Evolutionary conservation across 2,329 filamentous ascomycete species (phyloP).

Genomic region (Fusarium sp.): DNA sequence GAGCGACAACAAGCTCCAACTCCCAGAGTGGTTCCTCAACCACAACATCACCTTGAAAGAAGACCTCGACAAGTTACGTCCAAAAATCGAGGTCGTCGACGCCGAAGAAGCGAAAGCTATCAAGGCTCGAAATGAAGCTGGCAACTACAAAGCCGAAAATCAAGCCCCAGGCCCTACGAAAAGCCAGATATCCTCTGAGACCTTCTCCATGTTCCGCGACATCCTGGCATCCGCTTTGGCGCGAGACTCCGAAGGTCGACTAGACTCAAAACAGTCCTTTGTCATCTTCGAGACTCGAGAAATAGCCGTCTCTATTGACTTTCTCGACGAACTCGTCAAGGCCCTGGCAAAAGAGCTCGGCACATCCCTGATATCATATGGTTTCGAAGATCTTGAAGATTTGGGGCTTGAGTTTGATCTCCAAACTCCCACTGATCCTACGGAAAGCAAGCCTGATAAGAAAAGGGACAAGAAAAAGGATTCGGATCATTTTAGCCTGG

Average conservation of each 20-base stretch:
- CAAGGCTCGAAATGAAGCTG: too few relatives aligned
- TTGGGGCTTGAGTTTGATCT: background rate
- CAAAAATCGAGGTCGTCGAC: background rate
- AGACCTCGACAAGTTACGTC: background rate
- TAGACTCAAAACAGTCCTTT: background rate
- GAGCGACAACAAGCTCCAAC: background rate
- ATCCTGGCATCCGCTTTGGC: background rate
- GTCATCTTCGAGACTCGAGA: background rate
- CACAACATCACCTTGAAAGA: background rate
- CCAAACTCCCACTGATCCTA: background rate
- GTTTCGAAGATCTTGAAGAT: background rate
- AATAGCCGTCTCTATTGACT: background rate
- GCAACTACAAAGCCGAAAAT: background rate
- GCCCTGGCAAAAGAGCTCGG: background rate
- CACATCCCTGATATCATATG: background rate
- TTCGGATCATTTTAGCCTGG: background rate
- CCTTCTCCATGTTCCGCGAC: background rate
- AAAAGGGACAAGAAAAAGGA: background rate
- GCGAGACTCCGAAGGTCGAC: background rate
- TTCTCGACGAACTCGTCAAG: background rate
- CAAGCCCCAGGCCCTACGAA: rapidly evolving
- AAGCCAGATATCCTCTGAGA: background rate
- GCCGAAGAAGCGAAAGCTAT: background rate
- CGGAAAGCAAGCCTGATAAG: background rate
- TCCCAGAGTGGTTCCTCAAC: background rate